Base-by-base conservation (phyloP, 441 rosid species). In the Gossypium schwendimanii region DNA sequence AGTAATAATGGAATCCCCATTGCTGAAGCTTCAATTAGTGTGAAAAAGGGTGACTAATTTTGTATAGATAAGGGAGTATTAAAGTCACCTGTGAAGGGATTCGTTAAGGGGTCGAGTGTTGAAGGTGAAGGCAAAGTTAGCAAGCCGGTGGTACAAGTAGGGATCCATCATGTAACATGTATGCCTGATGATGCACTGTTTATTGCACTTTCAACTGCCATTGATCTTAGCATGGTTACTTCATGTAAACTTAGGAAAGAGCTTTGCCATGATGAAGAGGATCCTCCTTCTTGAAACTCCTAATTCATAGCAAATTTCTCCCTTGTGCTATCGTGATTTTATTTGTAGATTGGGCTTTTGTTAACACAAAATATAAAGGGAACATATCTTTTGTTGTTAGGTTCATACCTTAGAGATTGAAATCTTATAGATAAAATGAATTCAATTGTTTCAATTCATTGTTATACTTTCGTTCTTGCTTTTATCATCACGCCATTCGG, bases 121-220 rank as follows among this genome's bases (percentile, higher is more conserved):
- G 97, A 89, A 84, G 98, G 88, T 2, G 98, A 88, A 83, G 92
- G 98, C 15, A 93, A 89, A 66, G 81, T 85, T 53, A 93, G 91
- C 82, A 91, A 87, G 75, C 98, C 95, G 0, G 80, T 84, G 62
- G 91, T 93, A 3, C 87, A 93, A 67, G 88, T 93, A 0, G 97
- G 93, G 3, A 83, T 84, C 33, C 91, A 88, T 73, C 98, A 93
- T 15, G 98, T 93, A 18, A 93, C 87, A n/a, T 91, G 97, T 74
- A 88, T 83, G 90, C 89, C 91, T 0, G 95, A 93, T 72, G 95
- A 92, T 31, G 97, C 97, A 1, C 77, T 93, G 15, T 93, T 91
- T 72, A 77, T 93, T 2, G 93, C 95, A 18, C 92, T 93, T 31
- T 89, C 98, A 1, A 93, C 97, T 4, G 98, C 98, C 15, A 87